Base-by-base conservation (phyloP, 2,329 filamentous ascomycete species). In the Simplicillium aogashimaense region DNA sequence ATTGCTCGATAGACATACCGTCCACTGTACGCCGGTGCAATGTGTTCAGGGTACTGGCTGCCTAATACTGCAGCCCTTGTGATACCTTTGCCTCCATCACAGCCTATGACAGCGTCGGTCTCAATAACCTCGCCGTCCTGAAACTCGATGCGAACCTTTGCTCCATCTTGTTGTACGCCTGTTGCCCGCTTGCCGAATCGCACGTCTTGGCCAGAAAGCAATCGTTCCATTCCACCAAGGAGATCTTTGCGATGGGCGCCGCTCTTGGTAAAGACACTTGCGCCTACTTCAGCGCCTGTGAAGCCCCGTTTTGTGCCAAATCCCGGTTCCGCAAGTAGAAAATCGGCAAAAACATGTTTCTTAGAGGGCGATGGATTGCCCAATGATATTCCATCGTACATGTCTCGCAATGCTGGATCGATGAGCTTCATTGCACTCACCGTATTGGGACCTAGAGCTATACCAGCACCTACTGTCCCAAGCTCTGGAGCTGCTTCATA, bases 401-500 rank as follows among this genome's bases (percentile, higher is more conserved):
- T 32, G 5, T 13, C 30, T 5, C 11, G 12, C 11, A 43, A 11
- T 18, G 30, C 15, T 13, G 34, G 33, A 35, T 36, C 37, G 10
- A 43, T 36, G 32, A 40, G 18, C 17, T 37, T 36, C 15, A 43
- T 25, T 10, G 38, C 38, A 14, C 25, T 12, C 3, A 37, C 32
- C 8, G 37, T 35, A 30, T 39, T 40, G 5, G 41, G 39, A 12
- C 41, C 38, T 4, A 43, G 17, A 8, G 37, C 37, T 8, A 43
- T 39, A 2, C 41, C 41, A 8, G 38, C 37, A 17, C 41, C 41
- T 3, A 43, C 37, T 6, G 37, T 37, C 4, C 32, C 36, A 20
- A 43, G 32, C 14, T 33, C 33, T 5, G 33, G 25, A 2, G 36
- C 28, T 25, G 41, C 41, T 29, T 43, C 41, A 30, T 40, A 43